Percentiles rank a stretch among this genome's conserved stretches.
phyloP scores from a whole-genome alignment of 2,329 filamentous ascomycete genomes.

The Zymoseptoria tritici region DNA sequence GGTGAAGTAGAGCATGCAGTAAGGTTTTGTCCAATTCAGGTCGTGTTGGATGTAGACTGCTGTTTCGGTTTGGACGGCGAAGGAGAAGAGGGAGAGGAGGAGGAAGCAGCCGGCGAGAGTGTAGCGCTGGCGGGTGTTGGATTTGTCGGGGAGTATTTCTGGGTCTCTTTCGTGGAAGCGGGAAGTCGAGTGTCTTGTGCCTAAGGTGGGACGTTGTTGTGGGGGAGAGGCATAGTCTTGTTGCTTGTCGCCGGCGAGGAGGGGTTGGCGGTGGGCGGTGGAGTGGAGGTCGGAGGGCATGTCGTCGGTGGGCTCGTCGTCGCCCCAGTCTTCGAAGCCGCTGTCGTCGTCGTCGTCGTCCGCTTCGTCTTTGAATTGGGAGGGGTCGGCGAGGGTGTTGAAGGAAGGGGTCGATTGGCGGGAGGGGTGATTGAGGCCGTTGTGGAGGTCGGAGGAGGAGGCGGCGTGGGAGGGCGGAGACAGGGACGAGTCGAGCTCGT shows the following conservation, averaged over 20 bases:
- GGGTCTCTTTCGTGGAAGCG: slow-evolving; percentile 67
- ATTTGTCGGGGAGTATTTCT: slow-evolving; percentile 49
- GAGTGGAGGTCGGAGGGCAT: slow-evolving; percentile 45
- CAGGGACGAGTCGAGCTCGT: slow-evolving; percentile 10
- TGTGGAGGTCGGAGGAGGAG: slow-evolving; percentile 9
- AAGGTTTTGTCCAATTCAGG: slow-evolving; percentile 94
- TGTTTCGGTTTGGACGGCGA: slow-evolving; percentile 91
- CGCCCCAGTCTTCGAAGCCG: slow-evolving; percentile 41
- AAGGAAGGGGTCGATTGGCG: slow-evolving; percentile 26
- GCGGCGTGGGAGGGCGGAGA: slow-evolving; percentile 17
- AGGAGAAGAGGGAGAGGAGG: slow-evolving; percentile 72
- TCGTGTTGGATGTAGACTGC: slow-evolving; percentile 91
- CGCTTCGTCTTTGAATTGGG: slow-evolving; percentile 10
- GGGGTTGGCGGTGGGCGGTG: slow-evolving; percentile 38
- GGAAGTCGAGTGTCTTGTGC: slow-evolving; percentile 53
- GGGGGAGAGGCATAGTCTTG: slow-evolving; percentile 32
- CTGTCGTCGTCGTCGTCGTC: slow-evolving; percentile 25
- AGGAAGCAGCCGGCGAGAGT: slow-evolving; percentile 81
- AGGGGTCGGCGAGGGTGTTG: slow-evolving; percentile 21
- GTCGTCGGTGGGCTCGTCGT: slow-evolving; percentile 30
- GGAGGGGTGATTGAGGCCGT: slow-evolving; percentile 22
- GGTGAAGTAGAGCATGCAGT: slow-evolving; percentile 96
- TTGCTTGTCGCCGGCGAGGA: slow-evolving; percentile 42
- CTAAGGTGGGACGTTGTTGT: slow-evolving; percentile 34
- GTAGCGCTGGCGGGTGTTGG: slow-evolving; percentile 72